Evolutionary conservation across 208 protist genomes (phyloP).

Genomic region (Acanthamoeba sp.): DNA sequence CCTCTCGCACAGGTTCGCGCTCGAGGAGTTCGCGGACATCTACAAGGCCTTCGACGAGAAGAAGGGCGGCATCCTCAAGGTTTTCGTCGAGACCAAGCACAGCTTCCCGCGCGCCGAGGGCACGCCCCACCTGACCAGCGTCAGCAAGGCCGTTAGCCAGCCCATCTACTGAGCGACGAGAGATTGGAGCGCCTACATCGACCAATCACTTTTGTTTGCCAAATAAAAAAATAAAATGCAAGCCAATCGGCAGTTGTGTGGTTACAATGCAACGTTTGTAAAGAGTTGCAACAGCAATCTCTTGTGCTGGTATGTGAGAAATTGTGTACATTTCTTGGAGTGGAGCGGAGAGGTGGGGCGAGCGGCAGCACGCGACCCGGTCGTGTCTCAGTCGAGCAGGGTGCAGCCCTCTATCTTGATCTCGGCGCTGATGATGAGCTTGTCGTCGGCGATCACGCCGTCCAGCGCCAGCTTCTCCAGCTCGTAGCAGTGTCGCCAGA

Average conservation of each 20-base stretch:
- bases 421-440: constrained; percentile 30
- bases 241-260: too few relatives aligned
- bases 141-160: constrained; percentile 7
- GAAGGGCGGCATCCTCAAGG: constrained; percentile 66
- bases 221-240: too few relatives aligned
- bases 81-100: constrained; percentile 44
- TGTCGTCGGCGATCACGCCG: constrained; percentile 2
- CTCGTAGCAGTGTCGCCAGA: constrained; percentile 51
- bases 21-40: constrained; percentile 70
- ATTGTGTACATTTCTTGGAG: too few relatives aligned
- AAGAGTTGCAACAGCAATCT: too few relatives aligned
- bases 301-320: too few relatives aligned
- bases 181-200: too few relatives aligned
- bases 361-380: too few relatives aligned
- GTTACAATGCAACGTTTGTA: too few relatives aligned
- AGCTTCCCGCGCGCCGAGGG: constrained; percentile 34
- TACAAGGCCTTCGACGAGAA: constrained; percentile 82
- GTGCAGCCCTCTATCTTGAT: constrained; percentile 45
- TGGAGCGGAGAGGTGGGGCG: too few relatives aligned
- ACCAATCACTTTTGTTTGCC: too few relatives aligned
- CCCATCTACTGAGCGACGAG: not conserved
- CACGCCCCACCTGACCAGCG: constrained; percentile 19
- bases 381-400: constrained; percentile 22
- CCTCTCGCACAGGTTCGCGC: constrained; percentile 73
- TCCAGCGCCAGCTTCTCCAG: constrained; percentile 29